These are phyloP conservation scores for Fusarium pseudoanthophilum DNA, from an alignment of 2,329 filamentous ascomycete genomes.

Conservation along the genomic window DNA sequence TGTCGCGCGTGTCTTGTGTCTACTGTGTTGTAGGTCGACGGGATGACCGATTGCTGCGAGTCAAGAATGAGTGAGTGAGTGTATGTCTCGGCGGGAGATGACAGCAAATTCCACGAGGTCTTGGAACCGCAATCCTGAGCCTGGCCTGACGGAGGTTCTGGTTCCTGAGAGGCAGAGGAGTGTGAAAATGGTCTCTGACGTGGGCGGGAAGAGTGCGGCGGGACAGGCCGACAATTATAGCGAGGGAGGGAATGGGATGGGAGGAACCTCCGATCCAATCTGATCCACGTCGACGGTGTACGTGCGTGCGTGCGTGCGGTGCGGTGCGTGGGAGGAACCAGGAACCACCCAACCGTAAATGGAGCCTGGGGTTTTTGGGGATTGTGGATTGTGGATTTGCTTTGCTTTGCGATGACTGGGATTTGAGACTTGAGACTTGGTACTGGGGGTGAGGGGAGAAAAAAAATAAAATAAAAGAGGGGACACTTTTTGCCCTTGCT, in stretches of 20 bases:
- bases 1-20: slow-evolving; percentile 10
- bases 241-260: slow-evolving; percentile 35
- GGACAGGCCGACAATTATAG: slow-evolving; percentile 44
- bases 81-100: slow-evolving; percentile 43
- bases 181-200: slow-evolving; percentile 38
- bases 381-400: slow-evolving; percentile 37
- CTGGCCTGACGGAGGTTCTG: slow-evolving; percentile 29
- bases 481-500: slow-evolving; percentile 26
- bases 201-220: slow-evolving; percentile 38
- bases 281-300: slow-evolving; percentile 29
- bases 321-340: slow-evolving; percentile 32
- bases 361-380: slow-evolving; percentile 38
- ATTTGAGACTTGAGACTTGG: slow-evolving; percentile 27
- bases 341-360: slow-evolving; percentile 41
- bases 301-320: slow-evolving; percentile 2
- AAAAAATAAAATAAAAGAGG: slow-evolving; percentile 29
- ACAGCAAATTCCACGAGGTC: slow-evolving; percentile 41
- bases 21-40: slow-evolving; percentile 16
- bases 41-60: slow-evolving; percentile 32
- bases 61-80: slow-evolving; percentile 37
- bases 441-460: slow-evolving; percentile 32
- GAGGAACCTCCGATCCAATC: slow-evolving; percentile 38
- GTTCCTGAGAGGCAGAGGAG: slow-evolving; percentile 30
- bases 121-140: slow-evolving; percentile 37
- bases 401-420: slow-evolving; percentile 26